A percentile compares a stretch with the other conserved stretches of the same genome.
phyloP scores from a whole-genome alignment of 2,329 filamentous ascomycete genomes.

The Neopestalotiopsis rosae region DNA sequence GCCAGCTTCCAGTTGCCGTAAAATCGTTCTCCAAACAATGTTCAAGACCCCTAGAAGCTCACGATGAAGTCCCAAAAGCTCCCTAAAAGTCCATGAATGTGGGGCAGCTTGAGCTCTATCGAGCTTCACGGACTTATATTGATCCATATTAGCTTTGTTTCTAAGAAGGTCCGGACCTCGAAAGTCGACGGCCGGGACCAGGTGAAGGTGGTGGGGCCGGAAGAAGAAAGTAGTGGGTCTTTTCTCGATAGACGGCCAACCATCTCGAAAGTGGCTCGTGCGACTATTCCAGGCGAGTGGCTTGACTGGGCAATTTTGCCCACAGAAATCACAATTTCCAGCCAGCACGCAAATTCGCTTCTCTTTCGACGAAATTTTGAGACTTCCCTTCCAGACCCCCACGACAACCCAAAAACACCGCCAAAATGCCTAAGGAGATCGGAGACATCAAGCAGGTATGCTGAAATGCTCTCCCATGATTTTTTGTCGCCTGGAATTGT shows the following conservation, averaged over 20 bases:
- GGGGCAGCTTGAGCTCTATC: too few species aligned
- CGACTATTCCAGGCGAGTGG: background rate
- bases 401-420: conserved; percentile 41
- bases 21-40: too few species aligned
- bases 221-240: background rate
- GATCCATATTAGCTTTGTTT: background rate
- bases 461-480: conserved; percentile 19
- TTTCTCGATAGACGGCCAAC: background rate
- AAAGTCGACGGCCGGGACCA: background rate
- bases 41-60: too few species aligned
- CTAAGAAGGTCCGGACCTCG: background rate
- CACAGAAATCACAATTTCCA: conserved; percentile 14
- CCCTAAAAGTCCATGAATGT: background rate
- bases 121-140: background rate
- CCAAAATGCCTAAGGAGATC: conserved; percentile 97
- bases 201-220: too few species aligned
- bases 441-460: conserved; percentile 91
- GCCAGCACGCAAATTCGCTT: conserved; percentile 8
- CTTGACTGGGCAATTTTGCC: conserved; percentile 3
- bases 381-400: conserved; percentile 1
- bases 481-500: background rate
- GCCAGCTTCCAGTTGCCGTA: too few species aligned
- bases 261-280: background rate
- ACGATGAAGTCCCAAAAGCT: background rate
- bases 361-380: conserved; percentile 10